Evolutionary conservation across 768 basidiomycete species (phyloP).

Genomic region (Leccinum imitatum): DNA sequence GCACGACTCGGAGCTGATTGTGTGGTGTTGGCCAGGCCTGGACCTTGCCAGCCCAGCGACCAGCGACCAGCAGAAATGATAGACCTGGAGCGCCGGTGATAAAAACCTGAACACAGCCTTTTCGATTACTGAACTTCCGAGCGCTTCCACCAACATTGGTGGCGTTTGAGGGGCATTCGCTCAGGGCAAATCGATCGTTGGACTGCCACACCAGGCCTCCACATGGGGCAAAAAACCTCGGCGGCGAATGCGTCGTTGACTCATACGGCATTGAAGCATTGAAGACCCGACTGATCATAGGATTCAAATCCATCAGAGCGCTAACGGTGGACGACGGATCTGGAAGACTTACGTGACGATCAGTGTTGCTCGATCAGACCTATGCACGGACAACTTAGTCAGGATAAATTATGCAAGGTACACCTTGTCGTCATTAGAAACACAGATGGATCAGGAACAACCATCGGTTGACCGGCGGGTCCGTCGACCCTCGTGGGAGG

Average conservation of each 20-base stretch:
- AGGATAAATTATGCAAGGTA: no score
- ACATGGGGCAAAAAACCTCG: neutral
- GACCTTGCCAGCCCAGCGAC: neutral
- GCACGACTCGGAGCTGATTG: neutral
- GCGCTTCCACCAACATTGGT: neutral
- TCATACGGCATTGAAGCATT: neutral
- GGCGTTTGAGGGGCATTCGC: neutral
- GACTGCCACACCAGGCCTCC: neutral
- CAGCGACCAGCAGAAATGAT: neutral
- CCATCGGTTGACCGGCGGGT: neutral
- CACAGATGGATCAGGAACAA: neutral
- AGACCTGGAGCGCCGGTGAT: neutral
- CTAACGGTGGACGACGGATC: neutral
- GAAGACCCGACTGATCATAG: neutral
- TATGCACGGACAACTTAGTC: no score
- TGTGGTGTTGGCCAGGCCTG: neutral
- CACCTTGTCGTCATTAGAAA: no score
- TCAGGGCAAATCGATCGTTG: neutral
- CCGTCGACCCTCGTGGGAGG: neutral
- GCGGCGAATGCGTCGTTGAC: neutral
- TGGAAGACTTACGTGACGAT: neutral
- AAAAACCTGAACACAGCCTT: neutral
- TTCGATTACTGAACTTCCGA: neutral
- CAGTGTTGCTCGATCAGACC: no score
- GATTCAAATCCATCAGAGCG: neutral